A percentile compares a stretch with the other conserved stretches of the same genome.
phyloP scores from a whole-genome alignment of 257 asterid species.

The Datura wrightii region DNA sequence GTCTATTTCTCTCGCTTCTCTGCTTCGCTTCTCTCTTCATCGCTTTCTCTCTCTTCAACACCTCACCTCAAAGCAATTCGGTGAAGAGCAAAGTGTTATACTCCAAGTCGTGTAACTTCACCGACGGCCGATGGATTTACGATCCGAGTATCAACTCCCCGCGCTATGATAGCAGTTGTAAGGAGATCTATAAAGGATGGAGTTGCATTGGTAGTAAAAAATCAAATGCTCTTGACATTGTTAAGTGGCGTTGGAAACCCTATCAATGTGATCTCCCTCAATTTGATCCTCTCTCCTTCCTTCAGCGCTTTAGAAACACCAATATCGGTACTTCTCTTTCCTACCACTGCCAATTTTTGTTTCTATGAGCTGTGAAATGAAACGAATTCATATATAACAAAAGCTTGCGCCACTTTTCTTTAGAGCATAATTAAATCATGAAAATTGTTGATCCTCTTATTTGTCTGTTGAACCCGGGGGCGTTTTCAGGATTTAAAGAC shows the following conservation, averaged over 20 bases:
- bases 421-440: background rate
- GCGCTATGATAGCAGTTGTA: conserved; percentile 82
- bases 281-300: conserved; percentile 73
- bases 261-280: conserved; percentile 72
- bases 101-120: conserved; percentile 58
- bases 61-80: background rate
- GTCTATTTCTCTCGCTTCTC: conserved; percentile 57
- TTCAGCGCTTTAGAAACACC: conserved; percentile 63
- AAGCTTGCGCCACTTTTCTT: background rate
- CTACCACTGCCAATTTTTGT: background rate
- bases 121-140: conserved; percentile 81
- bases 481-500: background rate
- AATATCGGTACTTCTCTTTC: conserved; percentile 66
- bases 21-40: conserved; percentile 60
- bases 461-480: background rate
- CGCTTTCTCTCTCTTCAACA: conserved; percentile 61
- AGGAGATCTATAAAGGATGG: conserved; percentile 98
- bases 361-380: conserved; percentile 10
- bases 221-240: conserved; percentile 74
- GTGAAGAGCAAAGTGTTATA: background rate
- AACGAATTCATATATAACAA: background rate
- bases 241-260: conserved; percentile 96
- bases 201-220: conserved; percentile 80
- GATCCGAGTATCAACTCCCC: conserved; percentile 60
- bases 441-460: background rate